Evolutionary conservation across 257 asterid genomes (phyloP), one percentile per base, ranked within the genome.

Genomic region (Orobanche coerulescens): DNA sequence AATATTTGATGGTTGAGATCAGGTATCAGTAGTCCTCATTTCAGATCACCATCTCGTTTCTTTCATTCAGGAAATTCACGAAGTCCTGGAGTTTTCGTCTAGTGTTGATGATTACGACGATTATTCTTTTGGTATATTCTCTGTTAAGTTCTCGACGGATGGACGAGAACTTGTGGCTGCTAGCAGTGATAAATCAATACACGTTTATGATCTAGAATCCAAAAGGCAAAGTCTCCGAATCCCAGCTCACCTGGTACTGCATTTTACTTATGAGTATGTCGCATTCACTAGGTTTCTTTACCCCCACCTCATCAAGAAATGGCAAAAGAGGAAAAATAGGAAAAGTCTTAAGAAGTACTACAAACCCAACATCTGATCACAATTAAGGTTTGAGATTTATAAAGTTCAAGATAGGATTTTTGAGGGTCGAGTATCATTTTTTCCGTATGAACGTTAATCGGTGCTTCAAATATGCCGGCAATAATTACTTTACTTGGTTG

Each of bases 81-180:
- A 92, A 75, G 96, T 94, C 52, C 71, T 92, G 75, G 91, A 82
- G 39, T 88, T 88, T 72, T 82, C 95, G 16, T 74, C 90, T 15
- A 50, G 70, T 4, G 55, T 60, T 10, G 71, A 78, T 46, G 87
- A 78, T 71, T 76, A 82, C 49, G 82, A 71, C 3, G 88, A 78
- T 64, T 82, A 85, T 74, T 79, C 94, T 57, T 92, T 92, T 60
- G 96, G 98, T 56, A 88, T 92, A 16, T 92, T 92, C 80, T 92
- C 98, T 5, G 87, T 92, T 39, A 92, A 88, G 55, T 92, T 92
- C 64, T 88, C 96, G 16, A 86, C 77, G 51, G 98, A 88, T 71
- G 98, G 96, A 46, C 81, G 87, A 49, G 98, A 92, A 72, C 69
- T 92, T 64, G 95, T 92, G 4, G 96, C 96, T 69, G 98, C 81